Base-by-base conservation (phyloP, 1,284 basidiomycete genomes). In the Ceratobasidium sp. region DNA sequence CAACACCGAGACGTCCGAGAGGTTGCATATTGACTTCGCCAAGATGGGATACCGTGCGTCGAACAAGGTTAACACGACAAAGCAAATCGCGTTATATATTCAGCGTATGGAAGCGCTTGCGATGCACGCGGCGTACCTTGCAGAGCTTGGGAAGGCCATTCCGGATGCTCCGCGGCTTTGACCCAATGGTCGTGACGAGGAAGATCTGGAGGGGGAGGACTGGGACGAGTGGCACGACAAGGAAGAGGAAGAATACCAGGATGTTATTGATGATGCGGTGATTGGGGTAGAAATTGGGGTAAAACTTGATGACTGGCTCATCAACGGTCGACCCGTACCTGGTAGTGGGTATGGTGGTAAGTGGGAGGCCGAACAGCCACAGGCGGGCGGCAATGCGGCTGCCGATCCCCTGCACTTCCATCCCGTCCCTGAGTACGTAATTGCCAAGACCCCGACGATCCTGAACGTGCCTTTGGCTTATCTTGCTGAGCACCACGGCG, bases 1-100 rank as follows among this genome's bases (percentile, higher is more conserved):
- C 49, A 71, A 79, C 58, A 81, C 77, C 18, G 71, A 81, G 68
- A 44, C 66, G 9, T 66, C 79, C n/a, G 80, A 81, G 70, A 55
- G 71, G 18, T 58, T 81, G 0, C 80, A 81, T 67, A 81, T 81
- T 28, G 44, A 73, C 28, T 77, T 60, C 49, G 78, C 70, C 3
- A 81, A 81, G 70, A 10, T 28, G 20, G 77, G 63, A 0, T 80
- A 71, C 56, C 46, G 67, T 33, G 71, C 77, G 28, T 69, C 70
- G 6, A 81, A 81, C 64, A 64, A 71, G 33, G 23, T 46, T 6
- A 53, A 80, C 18, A 58, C 60, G n/a, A 68, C 40, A 1, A 44
- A 53, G 10, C 80, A 81, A 58, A 81, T 81, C 77, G 78, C 72
- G 42, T 44, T 28, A 1, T 77, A 53, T 28, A 28, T 80, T 46